These are phyloP conservation scores for Patellifolia procumbens DNA, from an alignment of 179 eudicot species.

Conservation along the genomic window DNA sequence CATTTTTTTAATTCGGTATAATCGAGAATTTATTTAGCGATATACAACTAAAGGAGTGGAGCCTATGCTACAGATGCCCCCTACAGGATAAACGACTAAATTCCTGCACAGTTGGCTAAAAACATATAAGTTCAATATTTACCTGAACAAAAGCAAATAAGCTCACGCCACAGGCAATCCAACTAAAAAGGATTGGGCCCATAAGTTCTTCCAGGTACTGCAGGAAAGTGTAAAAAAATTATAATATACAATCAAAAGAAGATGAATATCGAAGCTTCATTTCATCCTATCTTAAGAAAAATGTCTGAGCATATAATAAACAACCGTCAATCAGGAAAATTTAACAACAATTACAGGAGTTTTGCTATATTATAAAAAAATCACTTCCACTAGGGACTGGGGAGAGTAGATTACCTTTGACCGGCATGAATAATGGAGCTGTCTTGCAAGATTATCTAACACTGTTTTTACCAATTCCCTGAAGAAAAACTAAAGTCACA, in stretches of 20 bases:
- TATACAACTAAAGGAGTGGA: too few species aligned
- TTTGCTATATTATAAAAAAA: too few species aligned
- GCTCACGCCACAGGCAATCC: constrained; percentile 90
- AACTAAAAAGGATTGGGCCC: constrained; percentile 73
- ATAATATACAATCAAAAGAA: background rate
- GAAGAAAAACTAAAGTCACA: constrained; percentile 24
- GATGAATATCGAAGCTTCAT: background rate
- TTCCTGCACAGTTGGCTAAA: background rate
- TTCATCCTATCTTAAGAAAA: background rate
- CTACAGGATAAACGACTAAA: background rate
- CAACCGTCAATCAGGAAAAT: background rate
- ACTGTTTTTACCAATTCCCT: constrained; percentile 79
- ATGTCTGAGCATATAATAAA: background rate
- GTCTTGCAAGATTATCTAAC: constrained; percentile 73
- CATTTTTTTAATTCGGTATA: too few species aligned
- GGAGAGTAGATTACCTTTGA: constrained; percentile 58
- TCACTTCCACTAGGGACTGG: background rate
- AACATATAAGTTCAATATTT: constrained; percentile 15
- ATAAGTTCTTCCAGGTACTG: constrained; percentile 92
- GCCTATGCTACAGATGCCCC: background rate
- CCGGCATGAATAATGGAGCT: constrained; percentile 59
- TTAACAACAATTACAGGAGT: background rate
- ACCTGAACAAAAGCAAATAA: constrained; percentile 87
- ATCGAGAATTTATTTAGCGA: too few species aligned
- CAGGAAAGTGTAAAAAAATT: constrained; percentile 16